A percentile compares a stretch with the other conserved stretches of the same genome.
Evolutionary conservation across 192 early-diverging fungal species (phyloP).

Genomic region (Backusella circina): DNA sequence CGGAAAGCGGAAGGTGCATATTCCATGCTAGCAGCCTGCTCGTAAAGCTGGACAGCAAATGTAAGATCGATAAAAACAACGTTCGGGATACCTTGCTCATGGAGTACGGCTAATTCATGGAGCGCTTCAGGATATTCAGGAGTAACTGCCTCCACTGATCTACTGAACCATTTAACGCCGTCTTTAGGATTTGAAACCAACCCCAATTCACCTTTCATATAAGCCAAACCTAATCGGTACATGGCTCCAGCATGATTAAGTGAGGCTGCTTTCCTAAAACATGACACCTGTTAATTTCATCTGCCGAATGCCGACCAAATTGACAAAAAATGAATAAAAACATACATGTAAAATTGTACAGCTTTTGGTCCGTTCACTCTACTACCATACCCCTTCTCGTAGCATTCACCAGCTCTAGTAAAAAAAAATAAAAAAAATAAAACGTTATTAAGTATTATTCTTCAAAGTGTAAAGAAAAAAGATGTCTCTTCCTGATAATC

Average conservation of each 20-base stretch:
- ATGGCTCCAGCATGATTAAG: slow-evolving; percentile 63
- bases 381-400: slow-evolving; percentile 60
- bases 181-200: slow-evolving; percentile 48
- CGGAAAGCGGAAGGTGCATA: slow-evolving; percentile 58
- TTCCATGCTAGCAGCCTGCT: slow-evolving; percentile 58
- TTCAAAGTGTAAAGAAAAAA: neutral
- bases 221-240: slow-evolving; percentile 59
- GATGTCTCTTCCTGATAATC: neutral
- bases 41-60: slow-evolving; percentile 56
- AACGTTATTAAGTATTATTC: neutral
- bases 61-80: slow-evolving; percentile 52
- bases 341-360: slow-evolving; percentile 62
- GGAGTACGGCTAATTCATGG: slow-evolving; percentile 51
- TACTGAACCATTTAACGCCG: slow-evolving; percentile 57
- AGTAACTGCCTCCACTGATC: slow-evolving; percentile 52
- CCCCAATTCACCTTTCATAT: slow-evolving; percentile 56
- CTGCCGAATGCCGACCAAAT: slow-evolving; percentile 1
- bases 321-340: neutral
- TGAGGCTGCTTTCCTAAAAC: slow-evolving; percentile 56
- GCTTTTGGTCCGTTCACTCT: slow-evolving; percentile 50
- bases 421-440: neutral
- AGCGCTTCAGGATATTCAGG: slow-evolving; percentile 56
- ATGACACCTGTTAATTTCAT: neutral
- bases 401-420: slow-evolving; percentile 47
- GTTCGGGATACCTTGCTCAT: slow-evolving; percentile 54